Percentiles rank a stretch among this genome's conserved stretches.
Evolutionary conservation across 345 rosid species (phyloP).

Genomic region (Eucalyptus globulus): DNA sequence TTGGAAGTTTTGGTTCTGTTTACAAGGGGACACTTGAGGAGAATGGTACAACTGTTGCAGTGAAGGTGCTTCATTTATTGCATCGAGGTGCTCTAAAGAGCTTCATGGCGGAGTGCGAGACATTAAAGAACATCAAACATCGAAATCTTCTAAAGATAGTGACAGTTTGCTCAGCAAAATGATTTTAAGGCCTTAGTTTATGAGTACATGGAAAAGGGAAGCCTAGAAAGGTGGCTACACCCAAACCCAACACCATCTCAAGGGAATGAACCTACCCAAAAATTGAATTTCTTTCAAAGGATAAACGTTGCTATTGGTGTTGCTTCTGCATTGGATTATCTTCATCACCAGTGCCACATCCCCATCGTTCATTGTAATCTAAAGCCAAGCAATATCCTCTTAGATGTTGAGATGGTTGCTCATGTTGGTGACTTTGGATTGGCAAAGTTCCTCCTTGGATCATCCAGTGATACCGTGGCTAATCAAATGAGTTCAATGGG

Average conservation of each 20-base stretch:
- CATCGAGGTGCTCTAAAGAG: fast-evolving
- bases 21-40: not conserved
- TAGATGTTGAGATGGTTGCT: not conserved
- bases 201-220: not conserved
- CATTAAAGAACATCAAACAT: not conserved
- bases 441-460: not conserved
- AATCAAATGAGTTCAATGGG: not conserved
- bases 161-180: not conserved
- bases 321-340: not conserved
- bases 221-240: not conserved
- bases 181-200: not conserved
- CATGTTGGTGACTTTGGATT: not conserved
- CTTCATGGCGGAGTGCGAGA: fast-evolving
- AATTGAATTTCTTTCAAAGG: not conserved
- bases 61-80: fast-evolving
- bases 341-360: not conserved
- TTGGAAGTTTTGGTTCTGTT: not conserved
- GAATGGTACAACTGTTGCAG: fast-evolving
- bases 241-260: not conserved
- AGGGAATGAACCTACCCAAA: fast-evolving
- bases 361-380: not conserved
- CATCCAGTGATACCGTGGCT: not conserved
- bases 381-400: not conserved
- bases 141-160: not conserved
- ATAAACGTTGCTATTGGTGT: not conserved